Evolutionary conservation across 768 basidiomycete genomes (phyloP), one percentile per base, ranked within the genome.

Genomic region (Amanita pseudoporphyria): DNA sequence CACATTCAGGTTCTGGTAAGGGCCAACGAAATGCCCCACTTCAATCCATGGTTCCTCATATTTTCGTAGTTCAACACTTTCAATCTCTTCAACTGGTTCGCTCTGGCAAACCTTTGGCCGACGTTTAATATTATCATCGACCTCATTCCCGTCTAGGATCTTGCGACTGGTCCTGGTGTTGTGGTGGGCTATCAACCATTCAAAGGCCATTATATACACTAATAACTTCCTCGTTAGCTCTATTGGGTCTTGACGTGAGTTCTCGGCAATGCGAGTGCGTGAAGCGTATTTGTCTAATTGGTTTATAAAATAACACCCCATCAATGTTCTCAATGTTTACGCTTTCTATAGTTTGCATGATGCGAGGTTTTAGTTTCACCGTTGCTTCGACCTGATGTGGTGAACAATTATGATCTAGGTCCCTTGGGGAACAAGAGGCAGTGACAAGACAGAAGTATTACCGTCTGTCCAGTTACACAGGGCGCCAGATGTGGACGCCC

Each of bases 271-370:
- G 30, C 94, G 78, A 52, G 35, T 36, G 16, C 22, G 30, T 35
- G 6, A 6, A 9, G 19, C 22, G n/a, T 22, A 13, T 12, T 13
- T 1, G 6, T 32, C 14, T 43, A 3, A 9, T 26, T 14, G n/a
- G n/a, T 43, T 7, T 13, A 13, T 26, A 2, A 30, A 16, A 4
- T 6, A 9, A 43, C 18, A 86, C 57, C 95, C 95, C 70, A 93
- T 85, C 28, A 97, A 96, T 62, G 84, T 98, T 38, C 77, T 95
- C 59, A 95, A 95, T 65, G 88, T 94, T 35, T 97, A 97, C 63
- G 93, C 94, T 1, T 97, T 97, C 74, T 96, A 91, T 68, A 96
- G 96, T 68, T 70, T 96, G 66, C 91, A 91, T 63, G 92, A 93
- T 64, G 87, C 87, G 53, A 36, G 74, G 63, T 6, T 12, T 28